Conservation (phyloP, 2,329 filamentous ascomycete species). For the Calonectria naviculata region DNA sequence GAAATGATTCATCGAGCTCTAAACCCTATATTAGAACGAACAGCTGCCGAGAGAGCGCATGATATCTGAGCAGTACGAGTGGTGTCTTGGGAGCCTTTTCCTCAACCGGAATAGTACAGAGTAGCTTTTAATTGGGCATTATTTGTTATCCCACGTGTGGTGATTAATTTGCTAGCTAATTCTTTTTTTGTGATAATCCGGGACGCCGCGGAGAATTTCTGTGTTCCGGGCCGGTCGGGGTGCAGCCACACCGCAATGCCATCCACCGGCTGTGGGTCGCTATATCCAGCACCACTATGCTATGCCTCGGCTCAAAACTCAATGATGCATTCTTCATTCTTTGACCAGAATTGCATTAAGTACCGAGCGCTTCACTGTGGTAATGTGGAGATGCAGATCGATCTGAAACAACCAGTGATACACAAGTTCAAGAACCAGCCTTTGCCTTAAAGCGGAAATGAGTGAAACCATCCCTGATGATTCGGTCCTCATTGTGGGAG, state of each 20-base stretch:
- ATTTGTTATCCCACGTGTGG: too few relatives aligned
- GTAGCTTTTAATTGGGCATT: too few relatives aligned
- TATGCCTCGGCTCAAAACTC: neutral
- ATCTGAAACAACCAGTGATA: neutral
- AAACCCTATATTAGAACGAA: neutral
- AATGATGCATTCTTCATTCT: neutral
- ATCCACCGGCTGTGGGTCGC: neutral
- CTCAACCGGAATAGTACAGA: neutral
- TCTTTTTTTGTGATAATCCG: neutral
- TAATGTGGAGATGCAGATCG: neutral
- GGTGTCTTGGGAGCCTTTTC: too few relatives aligned
- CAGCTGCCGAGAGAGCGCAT: neutral
- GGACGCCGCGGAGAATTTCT: neutral
- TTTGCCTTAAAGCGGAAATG: neutral
- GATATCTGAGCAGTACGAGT: neutral
- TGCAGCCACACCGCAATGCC: neutral
- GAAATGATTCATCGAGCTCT: neutral
- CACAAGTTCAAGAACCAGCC: neutral
- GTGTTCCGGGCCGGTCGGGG: neutral
- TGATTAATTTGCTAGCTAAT: too few relatives aligned
- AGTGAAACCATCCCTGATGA: neutral
- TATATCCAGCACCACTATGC: neutral
- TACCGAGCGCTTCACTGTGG: neutral
- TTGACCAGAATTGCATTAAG: neutral
- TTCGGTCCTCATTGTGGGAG: neutral